These are phyloP conservation scores for Mycocentrospora acerina DNA, from an alignment of 2,329 filamentous ascomycete genomes.

Conservation along the genomic window DNA sequence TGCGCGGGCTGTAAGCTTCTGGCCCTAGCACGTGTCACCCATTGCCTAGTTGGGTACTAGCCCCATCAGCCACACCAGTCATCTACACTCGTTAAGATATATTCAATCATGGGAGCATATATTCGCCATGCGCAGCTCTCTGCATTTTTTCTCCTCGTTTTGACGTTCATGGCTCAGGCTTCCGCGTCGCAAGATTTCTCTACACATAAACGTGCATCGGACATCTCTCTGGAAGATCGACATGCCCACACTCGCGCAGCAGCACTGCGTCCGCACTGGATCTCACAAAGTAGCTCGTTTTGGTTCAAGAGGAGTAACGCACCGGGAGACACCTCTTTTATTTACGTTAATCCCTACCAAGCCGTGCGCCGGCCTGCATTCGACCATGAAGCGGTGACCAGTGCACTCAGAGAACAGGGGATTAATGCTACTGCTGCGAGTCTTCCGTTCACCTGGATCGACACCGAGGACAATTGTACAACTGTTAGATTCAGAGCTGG, in stretches of 20 bases:
- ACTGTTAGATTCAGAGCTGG: conserved; percentile 16
- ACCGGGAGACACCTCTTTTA: conserved; percentile 5
- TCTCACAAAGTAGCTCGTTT: conserved; percentile 9
- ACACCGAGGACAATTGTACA: conserved; percentile 2
- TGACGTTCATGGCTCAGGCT: conserved; percentile 3
- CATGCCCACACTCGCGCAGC: conserved; percentile 4
- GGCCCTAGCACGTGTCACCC: too few relatives aligned
- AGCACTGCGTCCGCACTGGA: conserved; percentile 9
- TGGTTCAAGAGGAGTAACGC: conserved; percentile 10
- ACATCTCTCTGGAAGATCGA: conserved; percentile 5
- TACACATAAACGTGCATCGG: conserved; percentile 1
- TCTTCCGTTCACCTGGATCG: conserved; percentile 17
- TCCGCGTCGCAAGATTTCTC: conserved; percentile 7
- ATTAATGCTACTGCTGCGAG: conserved; percentile 11
- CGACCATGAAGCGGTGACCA: conserved; percentile 16
- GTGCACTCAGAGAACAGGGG: conserved; percentile 7
- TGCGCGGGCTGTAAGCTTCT: too few relatives aligned
- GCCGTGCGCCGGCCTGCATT: conserved; percentile 12
- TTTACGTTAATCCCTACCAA: conserved; percentile 13
- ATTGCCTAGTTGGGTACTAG: background rate
- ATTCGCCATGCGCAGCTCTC: conserved; percentile 6
- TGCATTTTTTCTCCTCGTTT: conserved; percentile 6
- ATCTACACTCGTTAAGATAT: too few relatives aligned
- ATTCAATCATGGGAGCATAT: conserved; percentile 7
- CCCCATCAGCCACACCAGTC: background rate